phyloP scores from a whole-genome alignment of 1,284 basidiomycete genomes.

The Omphalotus olearius region DNA sequence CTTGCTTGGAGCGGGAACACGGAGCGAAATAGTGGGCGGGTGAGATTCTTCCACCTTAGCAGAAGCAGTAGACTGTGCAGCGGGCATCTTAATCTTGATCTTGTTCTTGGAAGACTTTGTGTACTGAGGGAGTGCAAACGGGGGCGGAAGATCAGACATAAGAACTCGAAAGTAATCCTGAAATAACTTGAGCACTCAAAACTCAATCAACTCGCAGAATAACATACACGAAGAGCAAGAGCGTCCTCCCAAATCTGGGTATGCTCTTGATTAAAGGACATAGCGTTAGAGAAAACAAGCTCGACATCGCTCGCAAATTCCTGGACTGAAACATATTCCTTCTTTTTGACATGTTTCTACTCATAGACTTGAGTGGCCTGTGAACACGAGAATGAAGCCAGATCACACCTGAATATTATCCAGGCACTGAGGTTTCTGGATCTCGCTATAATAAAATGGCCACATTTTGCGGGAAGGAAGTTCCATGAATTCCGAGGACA shows the following conservation, averaged over 20 bases:
- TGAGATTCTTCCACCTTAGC: constrained; percentile 12
- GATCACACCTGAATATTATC: constrained; percentile 72
- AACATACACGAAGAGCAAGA: constrained; percentile 52
- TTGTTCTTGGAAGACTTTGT: constrained; percentile 47
- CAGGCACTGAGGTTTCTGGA: constrained; percentile 80
- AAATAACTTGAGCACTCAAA: constrained; percentile 16
- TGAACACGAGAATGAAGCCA: neutral
- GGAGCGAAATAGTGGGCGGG: constrained; percentile 9
- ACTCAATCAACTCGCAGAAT: constrained; percentile 2
- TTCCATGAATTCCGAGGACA: constrained; percentile 79
- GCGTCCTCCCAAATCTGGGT: constrained; percentile 78
- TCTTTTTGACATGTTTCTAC: constrained; percentile 73
- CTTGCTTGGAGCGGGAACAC: constrained; percentile 10
- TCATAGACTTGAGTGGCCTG: constrained; percentile 10
- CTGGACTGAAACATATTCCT: constrained; percentile 60
- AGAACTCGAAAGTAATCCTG: constrained; percentile 69
- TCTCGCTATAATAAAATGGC: constrained; percentile 83
- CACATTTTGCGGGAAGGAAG: constrained; percentile 78
- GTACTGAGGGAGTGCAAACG: constrained; percentile 59
- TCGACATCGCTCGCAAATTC: constrained; percentile 86
- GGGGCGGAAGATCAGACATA: constrained; percentile 71
- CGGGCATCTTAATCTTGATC: constrained; percentile 65
- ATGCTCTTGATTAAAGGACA: constrained; percentile 75
- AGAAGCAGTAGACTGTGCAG: constrained; percentile 24
- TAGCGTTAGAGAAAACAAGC: constrained; percentile 88